Evolutionary conservation across 768 basidiomycete species (phyloP).

Genomic region (Naganishia onofrii): DNA sequence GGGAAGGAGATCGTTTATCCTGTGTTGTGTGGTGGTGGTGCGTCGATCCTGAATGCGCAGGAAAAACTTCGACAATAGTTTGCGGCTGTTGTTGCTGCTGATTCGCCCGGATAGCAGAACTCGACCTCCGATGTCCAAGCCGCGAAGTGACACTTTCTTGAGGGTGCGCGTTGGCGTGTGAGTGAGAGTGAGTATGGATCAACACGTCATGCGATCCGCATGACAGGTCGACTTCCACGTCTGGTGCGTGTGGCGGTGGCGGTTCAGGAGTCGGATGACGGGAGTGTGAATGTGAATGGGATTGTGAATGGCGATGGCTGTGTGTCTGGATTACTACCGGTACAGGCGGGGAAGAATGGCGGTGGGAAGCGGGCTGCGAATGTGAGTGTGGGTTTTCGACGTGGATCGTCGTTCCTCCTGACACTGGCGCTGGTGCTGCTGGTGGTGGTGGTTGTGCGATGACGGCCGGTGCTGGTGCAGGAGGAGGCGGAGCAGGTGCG

Average conservation of each 20-base stretch:
- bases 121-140: background rate
- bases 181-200: background rate
- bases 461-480: background rate
- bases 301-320: background rate
- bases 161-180: background rate
- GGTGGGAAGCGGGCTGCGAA: too few species aligned
- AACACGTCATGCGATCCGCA: background rate
- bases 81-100: background rate
- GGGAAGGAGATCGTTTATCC: background rate
- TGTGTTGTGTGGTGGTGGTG: background rate
- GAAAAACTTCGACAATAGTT: conserved; percentile 2
- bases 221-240: background rate
- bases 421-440: too few species aligned
- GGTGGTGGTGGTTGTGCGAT: too few species aligned
- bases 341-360: too few species aligned
- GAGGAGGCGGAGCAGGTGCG: too few species aligned
- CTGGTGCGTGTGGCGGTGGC: too few species aligned
- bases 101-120: background rate
- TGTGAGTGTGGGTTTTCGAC: background rate
- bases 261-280: background rate
- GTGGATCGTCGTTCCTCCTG: background rate
- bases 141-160: too few species aligned
- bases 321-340: background rate
- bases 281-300: too few species aligned
- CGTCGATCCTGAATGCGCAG: background rate